Conservation (phyloP, 169 alveolate genomes). For the Cryptosporidium viatorum region DNA sequence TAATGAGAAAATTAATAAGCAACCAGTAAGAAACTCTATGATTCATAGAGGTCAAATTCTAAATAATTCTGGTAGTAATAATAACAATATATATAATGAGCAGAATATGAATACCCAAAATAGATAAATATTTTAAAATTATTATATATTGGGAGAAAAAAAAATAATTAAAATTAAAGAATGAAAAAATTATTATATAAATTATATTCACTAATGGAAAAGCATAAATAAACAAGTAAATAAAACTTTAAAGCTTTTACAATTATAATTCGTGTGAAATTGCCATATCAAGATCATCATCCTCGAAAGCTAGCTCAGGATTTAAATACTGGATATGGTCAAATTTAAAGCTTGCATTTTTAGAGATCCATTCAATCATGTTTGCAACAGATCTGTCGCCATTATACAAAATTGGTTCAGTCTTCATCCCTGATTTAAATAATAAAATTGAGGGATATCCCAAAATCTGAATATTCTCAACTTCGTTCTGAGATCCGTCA, state of each 20-base stretch:
- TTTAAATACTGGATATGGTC: slow-evolving; percentile 45
- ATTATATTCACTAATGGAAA: background rate
- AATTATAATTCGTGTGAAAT: slow-evolving; percentile 56
- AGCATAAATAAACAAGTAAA: background rate
- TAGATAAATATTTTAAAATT: background rate
- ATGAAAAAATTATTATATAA: background rate
- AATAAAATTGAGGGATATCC: slow-evolving; percentile 80
- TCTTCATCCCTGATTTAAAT: slow-evolving; percentile 52
- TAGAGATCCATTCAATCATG: slow-evolving; percentile 56
- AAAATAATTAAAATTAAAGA: background rate
- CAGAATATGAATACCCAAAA: slow-evolving; percentile 65
- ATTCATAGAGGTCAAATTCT: slow-evolving; percentile 7
- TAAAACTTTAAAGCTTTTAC: background rate
- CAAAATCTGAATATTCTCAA: slow-evolving; percentile 66
- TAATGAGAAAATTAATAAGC: slow-evolving; percentile 8
- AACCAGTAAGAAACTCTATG: slow-evolving; percentile 1
- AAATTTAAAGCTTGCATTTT: slow-evolving; percentile 13
- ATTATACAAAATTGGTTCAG: slow-evolving; percentile 46
- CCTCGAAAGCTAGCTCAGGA: slow-evolving; percentile 73
- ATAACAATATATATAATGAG: slow-evolving; percentile 13
- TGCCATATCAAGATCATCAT: slow-evolving; percentile 75
- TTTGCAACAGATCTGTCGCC: slow-evolving; percentile 58
- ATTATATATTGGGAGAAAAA: background rate
- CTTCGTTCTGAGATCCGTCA: slow-evolving; percentile 77
- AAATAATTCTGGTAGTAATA: background rate